Evolutionary conservation across 352 stramenopile species (phyloP).

Genomic region (Chrysophaeum taylorii): DNA sequence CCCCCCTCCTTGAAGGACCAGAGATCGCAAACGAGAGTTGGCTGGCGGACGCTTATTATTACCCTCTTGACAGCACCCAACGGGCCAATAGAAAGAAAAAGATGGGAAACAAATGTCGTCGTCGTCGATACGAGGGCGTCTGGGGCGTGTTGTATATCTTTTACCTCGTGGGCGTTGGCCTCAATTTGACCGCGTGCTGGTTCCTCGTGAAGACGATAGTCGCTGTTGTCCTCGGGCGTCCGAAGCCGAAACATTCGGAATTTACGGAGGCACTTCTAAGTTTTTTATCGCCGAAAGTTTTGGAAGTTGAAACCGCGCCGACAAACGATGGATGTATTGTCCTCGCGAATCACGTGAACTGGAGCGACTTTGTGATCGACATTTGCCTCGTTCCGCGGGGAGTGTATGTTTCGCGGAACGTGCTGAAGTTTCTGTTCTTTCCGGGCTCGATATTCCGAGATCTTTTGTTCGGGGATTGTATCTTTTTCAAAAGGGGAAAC

Average conservation of each 20-base stretch:
- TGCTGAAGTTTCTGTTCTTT: constrained; percentile 1
- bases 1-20: no score
- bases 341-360: constrained; percentile 13
- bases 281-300: neutral
- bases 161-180: neutral
- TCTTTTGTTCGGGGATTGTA: neutral
- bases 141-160: neutral
- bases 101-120: no score
- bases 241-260: neutral
- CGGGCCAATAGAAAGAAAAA: no score
- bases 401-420: constrained; percentile 1
- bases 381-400: neutral
- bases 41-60: no score
- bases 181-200: neutral
- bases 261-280: neutral
- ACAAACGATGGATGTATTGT: neutral
- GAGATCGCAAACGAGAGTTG: no score
- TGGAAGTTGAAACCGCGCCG: neutral
- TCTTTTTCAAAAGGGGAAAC: neutral
- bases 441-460: neutral
- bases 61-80: no score
- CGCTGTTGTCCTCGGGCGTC: neutral
- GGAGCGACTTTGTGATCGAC: constrained; percentile 10
- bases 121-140: neutral
- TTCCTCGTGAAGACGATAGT: neutral